phyloP scores from a whole-genome alignment of 2,329 filamentous ascomycete genomes.

The Fusarium pininemorale region DNA sequence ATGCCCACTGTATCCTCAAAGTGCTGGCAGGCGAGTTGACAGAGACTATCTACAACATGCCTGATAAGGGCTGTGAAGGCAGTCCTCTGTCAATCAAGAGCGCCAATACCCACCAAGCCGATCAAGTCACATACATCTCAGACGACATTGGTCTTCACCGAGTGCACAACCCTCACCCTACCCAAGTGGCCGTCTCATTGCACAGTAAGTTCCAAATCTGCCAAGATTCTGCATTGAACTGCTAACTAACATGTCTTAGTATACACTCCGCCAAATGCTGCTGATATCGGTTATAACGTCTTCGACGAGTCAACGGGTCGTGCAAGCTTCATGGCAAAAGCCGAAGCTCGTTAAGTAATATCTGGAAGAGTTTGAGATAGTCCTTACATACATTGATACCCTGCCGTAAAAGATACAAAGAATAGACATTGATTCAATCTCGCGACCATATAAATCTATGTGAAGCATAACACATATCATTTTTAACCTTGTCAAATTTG shows the following conservation, averaged over 20 bases:
- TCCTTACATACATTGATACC: background rate
- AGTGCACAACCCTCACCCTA: slow-evolving; percentile 12
- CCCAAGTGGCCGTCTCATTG: slow-evolving; percentile 6
- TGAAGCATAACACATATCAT: background rate
- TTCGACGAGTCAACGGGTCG: slow-evolving; percentile 10
- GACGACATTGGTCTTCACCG: slow-evolving; percentile 10
- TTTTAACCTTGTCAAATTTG: too few relatives aligned
- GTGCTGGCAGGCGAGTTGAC: slow-evolving; percentile 5
- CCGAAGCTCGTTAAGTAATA: background rate
- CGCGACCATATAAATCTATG: too few relatives aligned
- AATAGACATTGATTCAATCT: background rate
- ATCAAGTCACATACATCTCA: slow-evolving; percentile 14
- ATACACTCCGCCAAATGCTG: slow-evolving; percentile 11
- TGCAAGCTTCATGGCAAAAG: slow-evolving; percentile 1
- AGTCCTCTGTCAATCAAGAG: slow-evolving; percentile 1
- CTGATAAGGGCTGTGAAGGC: background rate
- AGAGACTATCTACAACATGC: slow-evolving; percentile 6
- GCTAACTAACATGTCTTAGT: background rate
- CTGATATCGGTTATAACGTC: slow-evolving; percentile 9
- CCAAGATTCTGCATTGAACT: fast-evolving
- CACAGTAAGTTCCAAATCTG: background rate
- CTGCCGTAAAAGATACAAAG: background rate
- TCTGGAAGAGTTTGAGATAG: background rate
- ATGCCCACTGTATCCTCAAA: slow-evolving; percentile 14
- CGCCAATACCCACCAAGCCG: background rate